A percentile compares a stretch with the other conserved stretches of the same genome.
Conservation (phyloP, 306 rosid species). For the Malus domestica region ASM211411v1 NC_041805.1:4775001-4775500, state of each 20-base stretch:
- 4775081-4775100: constrained; percentile 57
- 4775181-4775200: constrained; percentile 78
- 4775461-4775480: neutral
- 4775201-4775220: constrained; percentile 78
- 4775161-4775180: constrained; percentile 70
- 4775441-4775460: neutral
- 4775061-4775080: constrained; percentile 47
- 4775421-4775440: constrained; percentile 51
- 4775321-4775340: constrained; percentile 60
- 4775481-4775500: neutral
- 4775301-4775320: constrained; percentile 80
- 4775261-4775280: neutral
- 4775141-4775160: constrained; percentile 81
- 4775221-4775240: constrained; percentile 26
- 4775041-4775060: constrained; percentile 58
- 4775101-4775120: constrained; percentile 44
- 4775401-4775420: constrained; percentile 70
- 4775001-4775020: constrained; percentile 57
- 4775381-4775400: constrained; percentile 79
- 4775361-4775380: constrained; percentile 64
- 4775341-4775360: constrained; percentile 51
- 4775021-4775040: constrained; percentile 32
- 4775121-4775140: constrained; percentile 64
- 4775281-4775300: constrained; percentile 29
- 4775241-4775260: neutral